Percentiles rank a stretch among this genome's conserved stretches.
Conservation (phyloP, 108 stramenopile genomes). For the Conticribra guillardii region DNA sequence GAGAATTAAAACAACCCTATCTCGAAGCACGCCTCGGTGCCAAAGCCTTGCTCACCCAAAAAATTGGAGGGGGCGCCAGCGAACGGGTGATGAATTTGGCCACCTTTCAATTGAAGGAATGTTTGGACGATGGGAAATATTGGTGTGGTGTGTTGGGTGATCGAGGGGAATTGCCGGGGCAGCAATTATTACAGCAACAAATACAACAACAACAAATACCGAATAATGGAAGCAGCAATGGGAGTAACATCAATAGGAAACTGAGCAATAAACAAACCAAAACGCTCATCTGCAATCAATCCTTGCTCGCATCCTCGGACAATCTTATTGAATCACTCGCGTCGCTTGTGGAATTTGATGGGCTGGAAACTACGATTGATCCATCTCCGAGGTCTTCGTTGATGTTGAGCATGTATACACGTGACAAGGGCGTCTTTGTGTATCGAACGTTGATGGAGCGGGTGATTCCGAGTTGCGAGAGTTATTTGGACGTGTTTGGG, state of each 20-base stretch:
- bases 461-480: slow-evolving; percentile 54
- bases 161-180: slow-evolving; percentile 1
- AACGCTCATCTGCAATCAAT: slow-evolving; percentile 16
- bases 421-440: slow-evolving; percentile 64
- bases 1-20: slow-evolving; percentile 54
- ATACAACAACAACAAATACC: not conserved
- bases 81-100: slow-evolving; percentile 55
- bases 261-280: no score
- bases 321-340: slow-evolving; percentile 71
- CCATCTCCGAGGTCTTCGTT: slow-evolving; percentile 79
- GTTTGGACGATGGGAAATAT: slow-evolving; percentile 63
- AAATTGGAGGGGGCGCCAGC: slow-evolving; percentile 70
- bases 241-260: no score
- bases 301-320: slow-evolving; percentile 14
- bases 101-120: slow-evolving; percentile 59
- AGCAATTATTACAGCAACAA: not conserved
- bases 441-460: slow-evolving; percentile 69
- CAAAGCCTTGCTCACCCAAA: slow-evolving; percentile 73
- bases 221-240: no score
- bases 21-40: slow-evolving; percentile 78
- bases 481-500: slow-evolving; percentile 43
- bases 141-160: slow-evolving; percentile 45
- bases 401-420: slow-evolving; percentile 64
- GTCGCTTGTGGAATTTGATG: slow-evolving; percentile 85
- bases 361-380: slow-evolving; percentile 77